Evolutionary conservation across 2,329 filamentous ascomycete species (phyloP).

Genomic region (Cadophora sp.): DNA sequence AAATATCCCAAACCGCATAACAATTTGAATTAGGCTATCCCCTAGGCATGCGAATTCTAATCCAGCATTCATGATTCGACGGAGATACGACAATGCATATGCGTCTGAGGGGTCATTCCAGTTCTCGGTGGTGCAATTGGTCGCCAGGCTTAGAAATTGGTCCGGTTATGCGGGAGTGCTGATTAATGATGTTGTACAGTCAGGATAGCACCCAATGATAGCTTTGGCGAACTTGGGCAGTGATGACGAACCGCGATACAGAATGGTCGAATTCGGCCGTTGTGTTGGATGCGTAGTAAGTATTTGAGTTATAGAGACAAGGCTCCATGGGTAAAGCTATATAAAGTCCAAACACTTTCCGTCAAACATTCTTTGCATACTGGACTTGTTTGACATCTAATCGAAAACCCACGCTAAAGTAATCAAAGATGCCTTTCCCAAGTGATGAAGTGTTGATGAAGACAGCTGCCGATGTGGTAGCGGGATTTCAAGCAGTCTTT

Average conservation of each 20-base stretch:
- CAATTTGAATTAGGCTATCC: not conserved
- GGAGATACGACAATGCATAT: not conserved
- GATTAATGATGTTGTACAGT: conserved; percentile 6
- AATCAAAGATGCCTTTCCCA: conserved; percentile 52
- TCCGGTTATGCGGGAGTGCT: conserved; percentile 12
- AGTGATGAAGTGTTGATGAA: conserved; percentile 49
- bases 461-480: conserved; percentile 48
- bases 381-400: not conserved
- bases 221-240: not conserved
- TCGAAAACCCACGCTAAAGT: not conserved
- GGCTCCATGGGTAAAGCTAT: not conserved
- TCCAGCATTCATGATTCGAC: not conserved
- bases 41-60: not conserved
- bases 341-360: not conserved
- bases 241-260: not conserved
- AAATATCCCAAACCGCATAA: not conserved
- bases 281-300: conserved; percentile 1
- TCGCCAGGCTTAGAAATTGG: not conserved
- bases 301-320: not conserved
- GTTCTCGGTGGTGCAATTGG: not conserved
- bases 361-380: not conserved
- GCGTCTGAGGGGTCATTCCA: not conserved
- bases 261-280: not conserved
- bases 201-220: not conserved
- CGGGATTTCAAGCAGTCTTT: conserved; percentile 48